Evolutionary conservation across 2,329 filamentous ascomycete species (phyloP), one percentile per base, ranked within the genome.

Genomic region (Penicillium capsulatum): DNA sequence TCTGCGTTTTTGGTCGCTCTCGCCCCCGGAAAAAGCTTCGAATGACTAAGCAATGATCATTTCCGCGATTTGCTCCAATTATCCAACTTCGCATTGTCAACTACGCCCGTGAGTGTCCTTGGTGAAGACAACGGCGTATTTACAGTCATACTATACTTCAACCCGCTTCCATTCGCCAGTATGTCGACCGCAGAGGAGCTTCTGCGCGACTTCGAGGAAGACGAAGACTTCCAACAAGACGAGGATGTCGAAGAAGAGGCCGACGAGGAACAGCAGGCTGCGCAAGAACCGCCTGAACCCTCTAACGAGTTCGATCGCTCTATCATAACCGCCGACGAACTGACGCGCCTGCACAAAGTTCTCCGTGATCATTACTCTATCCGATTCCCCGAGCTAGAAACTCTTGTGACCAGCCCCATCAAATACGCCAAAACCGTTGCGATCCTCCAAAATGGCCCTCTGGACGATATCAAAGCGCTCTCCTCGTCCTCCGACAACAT

Each of bases 181-280:
- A 94, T 96, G 89, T 88, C 91, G 63, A 94, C 88, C 31, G 91
- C 87, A 47, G 90, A 97, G 59, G 91, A 97, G 64, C 78, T 98
- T 8, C 75, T 97, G 54, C 86, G 92, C 59, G 88, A 94, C 63
- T 92, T 94, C 50, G 88, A 89, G 57, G 54, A 59, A 17, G 87
- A 94, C 59, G 86, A 84, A 4, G 88, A 82, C 31, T 86, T 87
- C 36, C 86, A 92, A 86, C 24, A 30, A 29, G 43, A 50, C 16
- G 48, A 49, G 28, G 43, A 49, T 7, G 5, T 28, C 27, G 34
- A 79, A 36, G 73, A 79, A 47, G 77, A 79, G 39, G 77, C 79
- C 17, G 77, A 82, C 17, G 80, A 84, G 45, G 76, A 80, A 27
- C 72, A 31, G 14, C 8, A 75, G 34, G 74, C 75, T 68, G 66